Base-by-base conservation (phyloP, 2,329 filamentous ascomycete species). In the Xylaria sp. region DNA sequence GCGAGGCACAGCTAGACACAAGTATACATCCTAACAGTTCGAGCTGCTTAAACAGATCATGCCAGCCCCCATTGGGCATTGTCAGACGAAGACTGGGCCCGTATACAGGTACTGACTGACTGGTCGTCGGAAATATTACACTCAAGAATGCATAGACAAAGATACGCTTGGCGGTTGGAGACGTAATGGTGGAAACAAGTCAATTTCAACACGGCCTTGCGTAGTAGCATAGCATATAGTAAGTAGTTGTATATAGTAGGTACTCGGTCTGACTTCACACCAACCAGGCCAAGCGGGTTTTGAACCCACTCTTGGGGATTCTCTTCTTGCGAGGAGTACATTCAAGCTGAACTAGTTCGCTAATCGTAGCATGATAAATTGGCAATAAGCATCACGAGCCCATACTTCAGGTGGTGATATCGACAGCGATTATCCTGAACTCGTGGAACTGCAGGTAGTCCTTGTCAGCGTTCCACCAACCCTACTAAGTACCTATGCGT, bases 141-240 rank as follows among this genome's bases (percentile, higher is more conserved):
- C 36, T 33, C 27, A 22, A n/a, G 20, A 27, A 62, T 29, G 44
- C 38, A 22, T 29, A 29, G 42, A 17, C 63, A 58, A 42, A 38
- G 38, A 58, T 62, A 44, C 20, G 20, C 27, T 47, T 51, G 17
- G 36, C 27, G 22, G 38, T 62, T 62, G 58, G 57, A 57, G 51
- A 53, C 22, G 29, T 36, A 36, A n/a, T n/a, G n/a, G n/a, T 36
- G 3, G 9, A 11, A 20, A 6, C 42, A 44, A n/a, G n/a, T n/a
- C n/a, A n/a, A n/a, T n/a, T n/a, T n/a, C n/a, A n/a, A n/a, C n/a
- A n/a, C n/a, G n/a, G n/a, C n/a, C n/a, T n/a, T n/a, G n/a, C n/a
- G n/a, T n/a, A n/a, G n/a, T n/a, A n/a, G n/a, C n/a, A n/a, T n/a
- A n/a, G n/a, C n/a, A n/a, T n/a, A n/a, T n/a, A n/a, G n/a, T n/a